Percentiles rank a stretch among this genome's conserved stretches.
Conservation (phyloP, 2,329 filamentous ascomycete genomes). For the Colletotrichum sp. region DNA sequence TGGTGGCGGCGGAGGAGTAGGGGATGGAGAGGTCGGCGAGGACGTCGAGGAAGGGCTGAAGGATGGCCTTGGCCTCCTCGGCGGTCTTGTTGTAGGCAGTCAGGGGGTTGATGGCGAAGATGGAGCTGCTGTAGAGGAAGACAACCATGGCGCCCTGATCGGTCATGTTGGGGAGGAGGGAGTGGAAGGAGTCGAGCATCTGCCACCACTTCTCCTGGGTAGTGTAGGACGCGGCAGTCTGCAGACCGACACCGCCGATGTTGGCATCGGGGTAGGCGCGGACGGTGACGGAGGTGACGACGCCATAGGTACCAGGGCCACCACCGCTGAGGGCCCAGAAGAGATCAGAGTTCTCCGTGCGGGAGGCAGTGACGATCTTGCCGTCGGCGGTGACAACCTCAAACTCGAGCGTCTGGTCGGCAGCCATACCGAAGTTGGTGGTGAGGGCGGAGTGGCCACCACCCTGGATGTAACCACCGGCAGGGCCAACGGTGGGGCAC, state of each 20-base stretch:
- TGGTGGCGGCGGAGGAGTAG: conserved; percentile 26
- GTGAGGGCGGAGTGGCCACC: conserved; percentile 63
- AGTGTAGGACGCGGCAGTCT: conserved; percentile 25
- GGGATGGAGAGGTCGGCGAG: conserved; percentile 41
- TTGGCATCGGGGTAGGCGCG: conserved; percentile 51
- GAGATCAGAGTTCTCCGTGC: conserved; percentile 55
- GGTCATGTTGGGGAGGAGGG: conserved; percentile 48
- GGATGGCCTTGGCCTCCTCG: conserved; percentile 44
- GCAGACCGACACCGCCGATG: conserved; percentile 48
- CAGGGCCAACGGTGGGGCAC: conserved; percentile 59
- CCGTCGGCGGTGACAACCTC: conserved; percentile 61
- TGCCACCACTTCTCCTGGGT: conserved; percentile 50
- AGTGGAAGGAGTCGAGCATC: conserved; percentile 48
- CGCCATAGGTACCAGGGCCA: conserved; percentile 63
- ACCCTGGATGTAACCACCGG: conserved; percentile 65
- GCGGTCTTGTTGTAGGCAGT: conserved; percentile 52
- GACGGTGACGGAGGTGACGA: conserved; percentile 61
- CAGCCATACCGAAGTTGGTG: conserved; percentile 61
- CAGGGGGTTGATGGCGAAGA: conserved; percentile 52
- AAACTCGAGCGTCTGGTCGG: conserved; percentile 62
- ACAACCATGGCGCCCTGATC: conserved; percentile 54
- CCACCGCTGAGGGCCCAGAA: conserved; percentile 70
- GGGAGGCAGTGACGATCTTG: conserved; percentile 51
- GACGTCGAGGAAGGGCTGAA: conserved; percentile 48
- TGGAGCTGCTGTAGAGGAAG: conserved; percentile 52